These are phyloP conservation scores for Xylariaceae sp. DNA, from an alignment of 2,329 filamentous ascomycete genomes.

Conservation along the genomic window DNA sequence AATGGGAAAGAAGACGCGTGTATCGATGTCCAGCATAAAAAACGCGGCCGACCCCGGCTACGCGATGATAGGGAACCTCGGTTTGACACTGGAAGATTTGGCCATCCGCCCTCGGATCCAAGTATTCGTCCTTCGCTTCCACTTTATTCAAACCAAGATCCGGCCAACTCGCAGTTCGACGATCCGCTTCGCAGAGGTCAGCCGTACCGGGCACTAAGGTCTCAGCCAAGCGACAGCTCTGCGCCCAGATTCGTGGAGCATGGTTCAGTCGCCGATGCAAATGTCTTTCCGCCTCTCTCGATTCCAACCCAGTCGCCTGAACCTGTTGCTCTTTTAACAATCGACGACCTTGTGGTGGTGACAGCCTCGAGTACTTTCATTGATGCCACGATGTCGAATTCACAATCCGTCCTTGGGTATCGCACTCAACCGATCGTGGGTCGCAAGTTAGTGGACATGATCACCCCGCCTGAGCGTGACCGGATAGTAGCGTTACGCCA, in stretches of 20 bases:
- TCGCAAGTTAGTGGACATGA: constrained; percentile 53
- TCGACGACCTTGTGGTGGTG: constrained; percentile 53
- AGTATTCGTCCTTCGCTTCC: constrained; percentile 49
- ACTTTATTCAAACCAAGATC: constrained; percentile 47
- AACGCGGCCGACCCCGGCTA: constrained; percentile 73
- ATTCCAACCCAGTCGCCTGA: constrained; percentile 44
- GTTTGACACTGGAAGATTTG: constrained; percentile 51
- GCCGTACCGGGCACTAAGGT: constrained; percentile 55
- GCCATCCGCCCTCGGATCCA: constrained; percentile 42
- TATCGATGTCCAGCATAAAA: constrained; percentile 83
- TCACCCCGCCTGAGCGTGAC: constrained; percentile 50
- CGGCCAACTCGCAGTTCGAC: constrained; percentile 45
- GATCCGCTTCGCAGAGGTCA: constrained; percentile 45
- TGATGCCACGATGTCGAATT: constrained; percentile 42
- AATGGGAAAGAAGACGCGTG: constrained; percentile 80
- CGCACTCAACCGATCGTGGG: constrained; percentile 48
- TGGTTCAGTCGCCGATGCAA: constrained; percentile 47
- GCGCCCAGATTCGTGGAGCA: constrained; percentile 51
- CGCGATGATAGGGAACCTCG: constrained; percentile 67
- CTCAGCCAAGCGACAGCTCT: constrained; percentile 48
- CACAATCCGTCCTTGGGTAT: constrained; percentile 16
- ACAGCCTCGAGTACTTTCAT: constrained; percentile 55
- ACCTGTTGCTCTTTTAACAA: constrained; percentile 56
- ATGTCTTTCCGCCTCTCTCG: constrained; percentile 46
- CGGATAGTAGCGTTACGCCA: constrained; percentile 50